These are phyloP conservation scores for Cucurbita moschata DNA, from an alignment of 306 rosid species.

Conservation along the genomic window DNA sequence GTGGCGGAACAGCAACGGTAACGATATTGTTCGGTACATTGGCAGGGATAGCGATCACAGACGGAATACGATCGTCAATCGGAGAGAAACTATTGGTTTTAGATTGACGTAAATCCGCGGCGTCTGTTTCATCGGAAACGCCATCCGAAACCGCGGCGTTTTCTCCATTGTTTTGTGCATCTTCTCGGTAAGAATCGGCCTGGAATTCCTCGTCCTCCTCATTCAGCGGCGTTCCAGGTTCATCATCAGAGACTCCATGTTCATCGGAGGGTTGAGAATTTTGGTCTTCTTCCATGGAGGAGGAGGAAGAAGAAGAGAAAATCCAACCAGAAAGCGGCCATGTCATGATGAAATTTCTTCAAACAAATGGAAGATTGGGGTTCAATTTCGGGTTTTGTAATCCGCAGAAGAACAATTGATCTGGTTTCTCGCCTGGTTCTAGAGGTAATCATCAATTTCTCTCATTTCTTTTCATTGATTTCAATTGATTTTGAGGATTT, in stretches of 20 bases:
- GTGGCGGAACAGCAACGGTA: slow-evolving; percentile 6
- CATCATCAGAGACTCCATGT: neutral
- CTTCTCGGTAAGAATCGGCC: neutral
- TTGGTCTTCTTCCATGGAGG: slow-evolving; percentile 7
- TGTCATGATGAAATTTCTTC: neutral
- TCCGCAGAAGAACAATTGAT: neutral
- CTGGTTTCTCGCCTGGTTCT: neutral
- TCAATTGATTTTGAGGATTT: neutral
- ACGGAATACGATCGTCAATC: neutral
- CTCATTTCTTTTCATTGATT: neutral
- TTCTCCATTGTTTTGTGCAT: neutral
- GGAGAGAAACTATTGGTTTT: neutral
- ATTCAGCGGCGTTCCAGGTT: neutral
- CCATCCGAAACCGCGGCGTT: neutral
- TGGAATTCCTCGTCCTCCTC: neutral
- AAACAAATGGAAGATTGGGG: neutral
- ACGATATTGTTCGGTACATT: neutral
- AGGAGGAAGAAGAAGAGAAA: slow-evolving; percentile 7
- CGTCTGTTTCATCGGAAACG: neutral
- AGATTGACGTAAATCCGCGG: neutral
- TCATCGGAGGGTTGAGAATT: neutral
- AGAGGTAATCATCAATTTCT: neutral
- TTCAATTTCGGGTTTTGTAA: neutral
- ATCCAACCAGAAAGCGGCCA: slow-evolving; percentile 13
- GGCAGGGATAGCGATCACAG: neutral